Evolutionary conservation across 1,139 yeast genomes (phyloP).

Genomic region (Yamadazyma mexicana): DNA sequence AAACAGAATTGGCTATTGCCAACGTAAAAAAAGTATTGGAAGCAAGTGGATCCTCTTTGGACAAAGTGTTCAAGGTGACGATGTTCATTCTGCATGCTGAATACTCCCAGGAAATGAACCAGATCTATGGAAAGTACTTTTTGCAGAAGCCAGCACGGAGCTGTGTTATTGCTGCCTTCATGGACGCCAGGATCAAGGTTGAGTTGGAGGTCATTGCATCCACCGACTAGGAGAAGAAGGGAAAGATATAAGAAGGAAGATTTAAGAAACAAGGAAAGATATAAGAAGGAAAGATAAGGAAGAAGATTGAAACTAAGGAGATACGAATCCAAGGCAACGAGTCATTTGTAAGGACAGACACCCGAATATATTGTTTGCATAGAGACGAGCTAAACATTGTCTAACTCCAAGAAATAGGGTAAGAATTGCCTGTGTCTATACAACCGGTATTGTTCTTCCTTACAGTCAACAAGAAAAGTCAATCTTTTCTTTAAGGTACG

Average conservation of each 20-base stretch:
- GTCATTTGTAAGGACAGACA: no score
- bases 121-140: conserved; percentile 48
- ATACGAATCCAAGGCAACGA: no score
- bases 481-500: no score
- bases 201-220: conserved; percentile 38
- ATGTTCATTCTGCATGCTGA: conserved; percentile 49
- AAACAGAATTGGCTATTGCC: conserved; percentile 46
- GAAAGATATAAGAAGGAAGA: background rate
- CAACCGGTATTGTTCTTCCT: no score
- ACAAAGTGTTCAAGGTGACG: conserved; percentile 51
- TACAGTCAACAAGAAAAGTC: no score
- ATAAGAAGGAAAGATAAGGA: no score
- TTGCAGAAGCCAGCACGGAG: conserved; percentile 56
- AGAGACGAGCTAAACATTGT: no score
- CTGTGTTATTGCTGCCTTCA: conserved; percentile 45
- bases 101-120: conserved; percentile 46
- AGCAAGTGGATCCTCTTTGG: conserved; percentile 49
- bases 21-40: conserved; percentile 46
- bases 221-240: conserved; percentile 17
- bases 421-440: no score
- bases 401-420: no score
- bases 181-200: conserved; percentile 36
- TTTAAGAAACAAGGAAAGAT: no score
- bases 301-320: no score
- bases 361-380: no score